Base-by-base conservation (phyloP, 1,284 basidiomycete species). In the Cerioporus squamosus region DNA sequence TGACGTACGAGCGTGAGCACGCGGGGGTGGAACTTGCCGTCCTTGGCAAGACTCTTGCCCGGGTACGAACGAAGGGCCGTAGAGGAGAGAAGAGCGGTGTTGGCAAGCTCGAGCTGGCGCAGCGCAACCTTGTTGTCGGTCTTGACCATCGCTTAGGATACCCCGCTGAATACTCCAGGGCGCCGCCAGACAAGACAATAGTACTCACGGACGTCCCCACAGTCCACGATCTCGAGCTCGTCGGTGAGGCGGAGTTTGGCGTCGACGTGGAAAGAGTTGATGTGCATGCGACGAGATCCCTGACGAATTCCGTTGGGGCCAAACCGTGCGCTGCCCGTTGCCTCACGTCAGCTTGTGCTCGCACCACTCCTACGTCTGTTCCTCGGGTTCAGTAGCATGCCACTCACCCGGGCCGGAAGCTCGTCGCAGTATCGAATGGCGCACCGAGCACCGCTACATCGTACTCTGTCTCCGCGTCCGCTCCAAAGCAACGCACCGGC, bases 291-390 rank as follows among this genome's bases (percentile, higher is more conserved):
- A 5, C 74, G 63, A 6, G 70, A 69, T 7, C 74, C 75, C 60
- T 75, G 73, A 8, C 74, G 73, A 45, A 75, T 76, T 8, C 72
- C 74, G 53, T 74, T 75, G 2, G 75, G 75, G 0, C 75, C 75
- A 40, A 77, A 77, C 2, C 73, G 71, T 22, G 72, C 69, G 15
- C 70, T 74, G 3, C 3, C 1, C 1, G 3, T 29, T 29, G 3
- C 26, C 26, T 29, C 2, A 3, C 26, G 26, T 29, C 26, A 29
- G 3, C 26, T 29, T 9, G 9, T 9, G 26, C 26, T 29, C 26
- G 5, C n/a, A n/a, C 2, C 9, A 3, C 9, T 2, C 26, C 26
- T 3, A 29, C 9, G 26, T 29, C 3, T 3, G 26, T 2, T 9
- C 26, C n/a, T n/a, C 26, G 9, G 26, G 9, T 29, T 3, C 2